A percentile compares a stretch with the other conserved stretches of the same genome.
These are phyloP conservation scores for Xylaria intraflava DNA, from an alignment of 495 filamentous ascomycete genomes.

Conservation along the genomic window DNA sequence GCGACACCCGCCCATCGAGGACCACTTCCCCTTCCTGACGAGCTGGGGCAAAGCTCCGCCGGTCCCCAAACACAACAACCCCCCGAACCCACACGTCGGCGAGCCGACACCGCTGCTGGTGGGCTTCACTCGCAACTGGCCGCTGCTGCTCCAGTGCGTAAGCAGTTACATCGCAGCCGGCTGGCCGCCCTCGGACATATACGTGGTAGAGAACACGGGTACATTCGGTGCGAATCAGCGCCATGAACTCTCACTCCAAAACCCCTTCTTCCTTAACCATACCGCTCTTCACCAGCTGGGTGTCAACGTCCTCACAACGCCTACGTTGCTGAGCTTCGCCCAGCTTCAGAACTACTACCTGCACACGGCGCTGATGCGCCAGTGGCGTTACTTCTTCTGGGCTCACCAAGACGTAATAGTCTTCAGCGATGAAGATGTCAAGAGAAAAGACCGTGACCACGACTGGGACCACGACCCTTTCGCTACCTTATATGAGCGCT, in stretches of 20 bases:
- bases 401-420: constrained; percentile 52
- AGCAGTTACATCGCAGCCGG: constrained; percentile 54
- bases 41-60: constrained; percentile 14
- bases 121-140: constrained; percentile 55
- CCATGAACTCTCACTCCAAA: constrained; percentile 45
- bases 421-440: constrained; percentile 41
- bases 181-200: constrained; percentile 55
- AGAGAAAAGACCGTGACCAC: constrained; percentile 32
- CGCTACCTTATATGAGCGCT: constrained; percentile 40
- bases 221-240: constrained; percentile 48
- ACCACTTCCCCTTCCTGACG: constrained; percentile 26
- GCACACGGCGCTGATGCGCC: constrained; percentile 34
- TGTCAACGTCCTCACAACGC: constrained; percentile 50
- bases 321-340: constrained; percentile 54
- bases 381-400: constrained; percentile 56
- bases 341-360: constrained; percentile 59
- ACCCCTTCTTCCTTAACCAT: constrained; percentile 57
- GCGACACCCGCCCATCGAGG: constrained; percentile 16
- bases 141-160: constrained; percentile 50
- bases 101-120: constrained; percentile 50
- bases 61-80: constrained; percentile 31
- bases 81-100: constrained; percentile 30
- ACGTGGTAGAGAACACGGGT: constrained; percentile 57
- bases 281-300: constrained; percentile 45
- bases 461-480: constrained; percentile 36